phyloP scores from a whole-genome alignment of 2,329 filamentous ascomycete genomes.

The Stylonectria norvegica region DNA sequence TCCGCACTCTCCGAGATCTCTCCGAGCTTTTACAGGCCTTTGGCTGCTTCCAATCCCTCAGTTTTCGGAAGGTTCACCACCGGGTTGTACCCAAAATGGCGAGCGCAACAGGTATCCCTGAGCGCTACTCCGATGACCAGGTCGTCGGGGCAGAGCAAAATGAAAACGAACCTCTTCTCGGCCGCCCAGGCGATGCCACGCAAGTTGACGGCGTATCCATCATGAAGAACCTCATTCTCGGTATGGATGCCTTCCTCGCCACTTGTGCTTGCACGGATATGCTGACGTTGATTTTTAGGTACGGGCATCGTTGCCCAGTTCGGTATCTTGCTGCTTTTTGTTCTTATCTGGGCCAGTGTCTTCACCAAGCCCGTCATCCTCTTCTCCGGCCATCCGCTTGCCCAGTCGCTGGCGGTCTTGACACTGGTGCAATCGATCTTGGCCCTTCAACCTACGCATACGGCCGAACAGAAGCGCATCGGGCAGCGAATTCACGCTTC shows the following conservation, averaged over 20 bases:
- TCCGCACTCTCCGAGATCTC: too few relatives aligned
- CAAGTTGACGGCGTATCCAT: conserved; percentile 64
- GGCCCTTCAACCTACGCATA: conserved; percentile 82
- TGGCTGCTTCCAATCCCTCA: too few relatives aligned
- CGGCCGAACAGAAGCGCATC: conserved; percentile 65
- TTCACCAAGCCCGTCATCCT: conserved; percentile 69
- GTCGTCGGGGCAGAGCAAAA: conserved; percentile 24
- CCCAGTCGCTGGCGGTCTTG: conserved; percentile 64
- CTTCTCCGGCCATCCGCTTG: conserved; percentile 84
- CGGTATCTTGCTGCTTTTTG: conserved; percentile 70
- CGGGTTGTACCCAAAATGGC: conserved; percentile 50
- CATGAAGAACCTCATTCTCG: conserved; percentile 68
- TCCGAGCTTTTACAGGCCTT: too few relatives aligned
- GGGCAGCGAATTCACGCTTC: conserved; percentile 62
- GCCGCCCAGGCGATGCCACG: conserved; percentile 65
- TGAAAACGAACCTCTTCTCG: conserved; percentile 45
- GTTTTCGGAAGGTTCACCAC: background rate
- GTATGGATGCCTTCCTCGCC: conserved; percentile 48
- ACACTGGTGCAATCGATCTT: conserved; percentile 77
- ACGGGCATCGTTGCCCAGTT: conserved; percentile 78
- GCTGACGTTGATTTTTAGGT: conserved; percentile 47
- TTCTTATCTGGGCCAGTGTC: conserved; percentile 74
- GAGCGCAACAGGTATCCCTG: conserved; percentile 64
- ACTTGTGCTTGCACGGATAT: conserved; percentile 3
- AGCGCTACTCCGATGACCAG: conserved; percentile 34